A percentile compares a stretch with the other conserved stretches of the same genome.
Conservation (phyloP, 805 yeast species). For the Suhomyces emberorum region DNA sequence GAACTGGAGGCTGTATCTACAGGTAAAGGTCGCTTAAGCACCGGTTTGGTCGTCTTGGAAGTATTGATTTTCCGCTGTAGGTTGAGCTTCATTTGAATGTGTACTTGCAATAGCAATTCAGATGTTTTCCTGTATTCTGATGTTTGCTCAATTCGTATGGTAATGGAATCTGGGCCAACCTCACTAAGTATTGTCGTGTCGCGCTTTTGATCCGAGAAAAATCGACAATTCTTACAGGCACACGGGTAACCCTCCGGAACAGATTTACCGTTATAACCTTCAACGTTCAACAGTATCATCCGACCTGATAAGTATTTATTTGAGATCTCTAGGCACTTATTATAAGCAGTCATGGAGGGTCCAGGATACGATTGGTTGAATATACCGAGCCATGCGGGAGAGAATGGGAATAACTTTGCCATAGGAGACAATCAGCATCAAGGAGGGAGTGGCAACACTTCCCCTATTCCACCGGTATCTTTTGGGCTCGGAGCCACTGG, state of each 20-base stretch:
- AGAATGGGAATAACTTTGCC: not conserved
- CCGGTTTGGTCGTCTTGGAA: not conserved
- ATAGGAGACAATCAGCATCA: not conserved
- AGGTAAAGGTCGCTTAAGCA: too few relatives aligned
- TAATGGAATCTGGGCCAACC: too few relatives aligned
- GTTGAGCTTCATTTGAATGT: not conserved
- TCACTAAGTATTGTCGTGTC: not conserved
- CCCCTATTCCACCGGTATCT: conserved; percentile 52
- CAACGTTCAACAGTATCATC: too few relatives aligned
- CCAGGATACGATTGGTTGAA: conserved; percentile 55
- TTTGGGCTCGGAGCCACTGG: conserved; percentile 21
- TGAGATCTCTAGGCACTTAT: too few relatives aligned
- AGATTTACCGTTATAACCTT: not conserved
- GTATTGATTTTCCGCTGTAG: not conserved
- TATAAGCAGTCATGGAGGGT: conserved; percentile 18
- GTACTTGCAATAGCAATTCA: too few relatives aligned
- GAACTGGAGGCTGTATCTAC: conserved; percentile 2
- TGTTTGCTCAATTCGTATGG: too few relatives aligned
- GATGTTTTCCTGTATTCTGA: too few relatives aligned
- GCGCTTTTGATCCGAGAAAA: not conserved
- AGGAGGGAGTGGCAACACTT: conserved; percentile 4
- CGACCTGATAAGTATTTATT: too few relatives aligned
- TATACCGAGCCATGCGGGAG: conserved; percentile 16
- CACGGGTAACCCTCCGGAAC: not conserved
- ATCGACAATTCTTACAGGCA: not conserved